Percentiles rank a stretch among this genome's conserved stretches.
Evolutionary conservation across 2,329 filamentous ascomycete genomes (phyloP).

Genomic region (Elsinoe ampelina): DNA sequence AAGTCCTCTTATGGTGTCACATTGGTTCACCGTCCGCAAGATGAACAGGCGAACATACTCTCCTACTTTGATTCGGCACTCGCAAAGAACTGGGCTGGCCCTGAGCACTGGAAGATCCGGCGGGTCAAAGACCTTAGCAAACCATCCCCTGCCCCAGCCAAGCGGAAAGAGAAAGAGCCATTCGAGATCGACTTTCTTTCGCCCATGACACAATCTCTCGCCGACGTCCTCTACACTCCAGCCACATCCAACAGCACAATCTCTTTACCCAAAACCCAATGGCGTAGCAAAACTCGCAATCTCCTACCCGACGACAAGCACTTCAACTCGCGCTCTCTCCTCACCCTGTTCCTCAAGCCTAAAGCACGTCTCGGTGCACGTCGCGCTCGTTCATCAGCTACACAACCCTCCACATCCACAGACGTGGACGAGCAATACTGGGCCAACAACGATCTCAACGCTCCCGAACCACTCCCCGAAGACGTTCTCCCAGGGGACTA

Average conservation of each 20-base stretch:
- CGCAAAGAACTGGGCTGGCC: constrained; percentile 94
- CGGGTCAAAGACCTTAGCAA: constrained; percentile 73
- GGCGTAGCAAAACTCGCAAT: constrained; percentile 88
- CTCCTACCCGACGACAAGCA: constrained; percentile 95
- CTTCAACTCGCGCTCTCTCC: constrained; percentile 85
- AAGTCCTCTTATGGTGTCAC: constrained; percentile 64
- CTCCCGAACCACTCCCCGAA: constrained; percentile 31
- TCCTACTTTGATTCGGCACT: constrained; percentile 95
- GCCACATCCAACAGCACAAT: constrained; percentile 74
- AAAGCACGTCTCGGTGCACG: constrained; percentile 72
- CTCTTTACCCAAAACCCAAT: constrained; percentile 82
- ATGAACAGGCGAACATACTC: constrained; percentile 88
- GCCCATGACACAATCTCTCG: constrained; percentile 59
- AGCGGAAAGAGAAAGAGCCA: constrained; percentile 87
- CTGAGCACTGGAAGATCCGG: constrained; percentile 97
- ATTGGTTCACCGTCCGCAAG: constrained; percentile 54
- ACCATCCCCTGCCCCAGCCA: constrained; percentile 41
- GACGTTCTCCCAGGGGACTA: constrained; percentile 65
- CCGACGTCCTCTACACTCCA: constrained; percentile 70
- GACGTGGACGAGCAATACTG: constrained; percentile 96
- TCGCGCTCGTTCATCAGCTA: constrained; percentile 34
- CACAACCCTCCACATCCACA: constrained; percentile 52
- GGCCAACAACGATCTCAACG: constrained; percentile 55
- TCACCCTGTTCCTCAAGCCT: constrained; percentile 88
- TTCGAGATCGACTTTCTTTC: constrained; percentile 88